These are phyloP conservation scores for Berkeleyomyces rouxiae DNA, from an alignment of 2,329 filamentous ascomycete genomes.

Conservation along the genomic window DNA sequence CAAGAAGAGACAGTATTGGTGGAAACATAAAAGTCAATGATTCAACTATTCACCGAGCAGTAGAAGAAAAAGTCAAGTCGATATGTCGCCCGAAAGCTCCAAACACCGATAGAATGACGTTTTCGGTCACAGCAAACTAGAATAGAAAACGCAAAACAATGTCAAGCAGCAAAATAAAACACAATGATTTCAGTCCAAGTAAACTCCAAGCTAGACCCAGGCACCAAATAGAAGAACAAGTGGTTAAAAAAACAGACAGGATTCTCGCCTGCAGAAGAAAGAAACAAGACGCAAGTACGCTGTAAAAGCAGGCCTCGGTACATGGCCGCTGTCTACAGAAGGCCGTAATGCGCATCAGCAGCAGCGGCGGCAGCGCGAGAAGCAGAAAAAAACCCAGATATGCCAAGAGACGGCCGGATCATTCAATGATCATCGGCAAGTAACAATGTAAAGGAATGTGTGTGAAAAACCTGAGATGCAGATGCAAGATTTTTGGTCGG, in stretches of 20 bases:
- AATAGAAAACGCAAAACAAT: too few relatives aligned
- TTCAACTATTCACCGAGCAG: too few relatives aligned
- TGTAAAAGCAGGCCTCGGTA: not conserved
- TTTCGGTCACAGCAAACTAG: too few relatives aligned
- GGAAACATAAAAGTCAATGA: too few relatives aligned
- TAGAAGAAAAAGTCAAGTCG: too few relatives aligned
- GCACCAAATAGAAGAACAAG: not conserved
- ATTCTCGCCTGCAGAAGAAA: not conserved
- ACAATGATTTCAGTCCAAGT: not conserved
- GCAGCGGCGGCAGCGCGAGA: not conserved
- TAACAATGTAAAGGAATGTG: constrained; percentile 8
- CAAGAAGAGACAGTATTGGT: too few relatives aligned
- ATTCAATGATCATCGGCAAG: not conserved
- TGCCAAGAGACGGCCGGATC: not conserved
- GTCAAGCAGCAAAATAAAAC: not conserved
- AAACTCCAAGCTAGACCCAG: constrained; percentile 6
- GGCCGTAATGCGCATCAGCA: not conserved
- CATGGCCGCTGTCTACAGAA: not conserved
- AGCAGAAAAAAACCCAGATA: not conserved
- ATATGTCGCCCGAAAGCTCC: too few relatives aligned
- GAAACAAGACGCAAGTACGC: constrained; percentile 4
- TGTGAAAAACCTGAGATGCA: constrained; percentile 13
- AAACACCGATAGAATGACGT: too few relatives aligned
- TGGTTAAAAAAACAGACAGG: not conserved
- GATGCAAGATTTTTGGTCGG: constrained; percentile 14